These are phyloP conservation scores for Nephelium lappaceum DNA, from an alignment of 345 rosid genomes.

Conservation along the genomic window DNA sequence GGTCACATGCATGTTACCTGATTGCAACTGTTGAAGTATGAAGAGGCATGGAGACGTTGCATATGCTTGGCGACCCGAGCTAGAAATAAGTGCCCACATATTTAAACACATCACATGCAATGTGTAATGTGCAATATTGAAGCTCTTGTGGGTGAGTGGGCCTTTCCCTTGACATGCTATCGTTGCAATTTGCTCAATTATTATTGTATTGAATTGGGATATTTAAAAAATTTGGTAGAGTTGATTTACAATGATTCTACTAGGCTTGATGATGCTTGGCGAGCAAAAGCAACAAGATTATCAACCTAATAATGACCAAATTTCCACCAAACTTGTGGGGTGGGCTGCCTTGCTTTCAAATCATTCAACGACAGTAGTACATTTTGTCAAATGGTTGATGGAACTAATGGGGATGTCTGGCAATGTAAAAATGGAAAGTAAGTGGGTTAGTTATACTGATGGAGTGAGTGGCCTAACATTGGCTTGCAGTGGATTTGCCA, in stretches of 20 bases:
- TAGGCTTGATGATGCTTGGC: background rate
- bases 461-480: background rate
- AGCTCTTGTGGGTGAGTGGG: background rate
- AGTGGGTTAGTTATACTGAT: background rate
- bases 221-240: background rate
- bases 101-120: conserved; percentile 33
- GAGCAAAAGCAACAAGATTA: conserved; percentile 8
- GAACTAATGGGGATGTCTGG: background rate
- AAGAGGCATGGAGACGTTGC: background rate
- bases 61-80: background rate
- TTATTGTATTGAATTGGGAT: background rate
- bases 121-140: conserved; percentile 4
- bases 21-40: background rate
- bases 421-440: background rate
- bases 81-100: conserved; percentile 3
- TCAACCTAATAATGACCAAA: conserved; percentile 1
- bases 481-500: background rate
- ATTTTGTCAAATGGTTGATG: background rate
- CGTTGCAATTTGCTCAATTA: background rate
- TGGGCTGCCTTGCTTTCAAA: background rate
- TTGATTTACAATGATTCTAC: background rate
- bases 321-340: conserved; percentile 1
- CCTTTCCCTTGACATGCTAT: background rate
- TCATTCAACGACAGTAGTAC: background rate
- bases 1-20: background rate